Conservation (phyloP, 140 eudicot species). For the Cichorium intybus region DNA sequence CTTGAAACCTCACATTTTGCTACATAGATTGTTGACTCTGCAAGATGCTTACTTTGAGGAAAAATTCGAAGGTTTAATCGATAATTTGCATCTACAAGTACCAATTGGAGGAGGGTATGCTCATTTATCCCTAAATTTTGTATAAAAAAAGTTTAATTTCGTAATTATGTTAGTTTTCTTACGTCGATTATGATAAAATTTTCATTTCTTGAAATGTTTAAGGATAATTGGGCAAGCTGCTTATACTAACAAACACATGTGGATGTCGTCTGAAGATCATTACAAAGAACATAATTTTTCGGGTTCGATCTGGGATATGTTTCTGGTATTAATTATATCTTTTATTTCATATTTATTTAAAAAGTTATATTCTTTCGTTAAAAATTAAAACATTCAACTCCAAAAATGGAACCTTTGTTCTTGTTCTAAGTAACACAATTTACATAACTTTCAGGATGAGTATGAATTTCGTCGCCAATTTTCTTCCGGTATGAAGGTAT, state of each 20-base stretch:
- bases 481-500: slow-evolving; percentile 76
- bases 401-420: neutral
- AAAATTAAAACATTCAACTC: slow-evolving; percentile 5
- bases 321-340: slow-evolving; percentile 38
- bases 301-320: slow-evolving; percentile 36
- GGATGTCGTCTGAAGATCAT: slow-evolving; percentile 59
- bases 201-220: neutral
- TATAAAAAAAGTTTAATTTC: neutral
- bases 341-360: neutral
- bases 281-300: slow-evolving; percentile 25
- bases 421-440: neutral
- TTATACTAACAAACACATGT: slow-evolving; percentile 57
- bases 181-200: slow-evolving; percentile 6
- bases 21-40: slow-evolving; percentile 58
- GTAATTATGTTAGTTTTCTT: neutral
- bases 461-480: slow-evolving; percentile 46
- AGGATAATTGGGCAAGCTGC: slow-evolving; percentile 87
- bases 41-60: slow-evolving; percentile 80
- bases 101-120: slow-evolving; percentile 93
- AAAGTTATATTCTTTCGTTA: neutral
- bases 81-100: slow-evolving; percentile 65
- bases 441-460: slow-evolving; percentile 49
- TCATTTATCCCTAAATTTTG: slow-evolving; percentile 18
- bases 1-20: slow-evolving; percentile 13
- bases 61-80: slow-evolving; percentile 40